Conservation (phyloP, 2,329 filamentous ascomycete genomes). For the Colletotrichum shisoi region DNA sequence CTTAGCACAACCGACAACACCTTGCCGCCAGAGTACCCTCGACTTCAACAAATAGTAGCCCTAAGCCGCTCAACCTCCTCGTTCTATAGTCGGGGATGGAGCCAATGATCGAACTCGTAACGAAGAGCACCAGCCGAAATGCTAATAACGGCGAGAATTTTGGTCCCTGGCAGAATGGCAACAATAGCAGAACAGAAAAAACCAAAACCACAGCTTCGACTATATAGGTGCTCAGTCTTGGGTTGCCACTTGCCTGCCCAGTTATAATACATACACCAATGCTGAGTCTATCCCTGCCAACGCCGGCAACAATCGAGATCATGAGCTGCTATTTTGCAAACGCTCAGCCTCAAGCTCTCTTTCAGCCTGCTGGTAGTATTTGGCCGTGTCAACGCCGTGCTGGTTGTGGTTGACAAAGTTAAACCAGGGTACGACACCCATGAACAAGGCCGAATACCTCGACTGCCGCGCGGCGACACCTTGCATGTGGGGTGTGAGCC, state of each 20-base stretch:
- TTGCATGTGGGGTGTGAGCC: constrained; percentile 86
- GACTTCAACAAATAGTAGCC: too few relatives aligned
- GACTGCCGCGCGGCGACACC: constrained; percentile 92
- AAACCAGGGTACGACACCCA: constrained; percentile 91
- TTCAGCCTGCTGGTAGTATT: constrained; percentile 97
- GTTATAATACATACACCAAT: constrained; percentile 10
- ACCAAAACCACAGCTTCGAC: neutral
- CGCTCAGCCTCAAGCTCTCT: constrained; percentile 85
- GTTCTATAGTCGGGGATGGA: too few relatives aligned
- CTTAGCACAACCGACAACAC: too few relatives aligned
- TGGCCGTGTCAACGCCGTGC: constrained; percentile 97
- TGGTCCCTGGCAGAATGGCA: neutral
- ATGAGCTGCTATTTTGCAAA: constrained; percentile 24
- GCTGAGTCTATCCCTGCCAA: constrained; percentile 2
- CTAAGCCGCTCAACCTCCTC: too few relatives aligned
- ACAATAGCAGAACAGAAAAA: neutral
- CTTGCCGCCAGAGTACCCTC: too few relatives aligned
- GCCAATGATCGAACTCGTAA: too few relatives aligned
- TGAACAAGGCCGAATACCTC: constrained; percentile 84
- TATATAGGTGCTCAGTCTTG: neutral
- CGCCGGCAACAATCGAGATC: neutral
- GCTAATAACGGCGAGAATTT: neutral
- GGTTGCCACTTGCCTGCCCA: neutral
- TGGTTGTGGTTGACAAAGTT: constrained; percentile 97
- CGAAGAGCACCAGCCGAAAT: too few relatives aligned